Percentiles rank a stretch among this genome's conserved stretches.
These are phyloP conservation scores for Taiozyma sp. DNA, from an alignment of 1,139 yeast species.

Conservation along the genomic window DNA sequence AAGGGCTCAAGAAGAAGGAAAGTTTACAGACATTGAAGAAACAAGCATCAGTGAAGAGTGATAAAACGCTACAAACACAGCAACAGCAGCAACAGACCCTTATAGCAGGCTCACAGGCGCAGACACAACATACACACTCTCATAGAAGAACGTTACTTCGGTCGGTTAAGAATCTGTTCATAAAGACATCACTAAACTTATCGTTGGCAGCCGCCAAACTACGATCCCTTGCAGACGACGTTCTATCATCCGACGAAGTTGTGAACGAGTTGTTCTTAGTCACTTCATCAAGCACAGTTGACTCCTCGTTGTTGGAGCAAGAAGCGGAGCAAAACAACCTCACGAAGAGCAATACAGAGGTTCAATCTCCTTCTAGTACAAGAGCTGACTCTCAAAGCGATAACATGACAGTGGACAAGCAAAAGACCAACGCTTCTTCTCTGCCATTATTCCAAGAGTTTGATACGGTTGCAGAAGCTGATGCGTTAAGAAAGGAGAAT, in stretches of 20 bases:
- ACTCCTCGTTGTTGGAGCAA: slow-evolving; percentile 18
- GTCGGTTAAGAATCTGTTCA: slow-evolving; percentile 13
- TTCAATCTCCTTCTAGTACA: neutral
- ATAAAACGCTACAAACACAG: neutral
- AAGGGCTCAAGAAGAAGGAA: neutral
- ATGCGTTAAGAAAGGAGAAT: slow-evolving; percentile 22
- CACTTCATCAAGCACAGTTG: slow-evolving; percentile 19
- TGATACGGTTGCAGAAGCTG: slow-evolving; percentile 28
- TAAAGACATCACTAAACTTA: slow-evolving; percentile 17
- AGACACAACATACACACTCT: neutral
- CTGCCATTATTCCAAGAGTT: slow-evolving; percentile 26
- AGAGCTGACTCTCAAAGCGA: neutral
- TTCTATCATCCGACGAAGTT: slow-evolving; percentile 24
- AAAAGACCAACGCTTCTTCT: neutral
- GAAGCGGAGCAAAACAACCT: slow-evolving; percentile 1
- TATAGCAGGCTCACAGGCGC: neutral
- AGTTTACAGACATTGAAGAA: neutral
- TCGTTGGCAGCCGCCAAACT: slow-evolving; percentile 17
- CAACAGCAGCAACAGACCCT: neutral
- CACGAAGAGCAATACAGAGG: neutral
- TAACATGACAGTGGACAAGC: neutral
- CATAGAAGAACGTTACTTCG: slow-evolving; percentile 6
- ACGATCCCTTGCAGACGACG: slow-evolving; percentile 23
- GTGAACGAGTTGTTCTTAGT: slow-evolving; percentile 23
- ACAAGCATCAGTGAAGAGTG: slow-evolving; percentile 1